These are phyloP conservation scores for Luzula sylvatica DNA, from an alignment of 176 grass and related monocot species.

Conservation along the genomic window DNA sequence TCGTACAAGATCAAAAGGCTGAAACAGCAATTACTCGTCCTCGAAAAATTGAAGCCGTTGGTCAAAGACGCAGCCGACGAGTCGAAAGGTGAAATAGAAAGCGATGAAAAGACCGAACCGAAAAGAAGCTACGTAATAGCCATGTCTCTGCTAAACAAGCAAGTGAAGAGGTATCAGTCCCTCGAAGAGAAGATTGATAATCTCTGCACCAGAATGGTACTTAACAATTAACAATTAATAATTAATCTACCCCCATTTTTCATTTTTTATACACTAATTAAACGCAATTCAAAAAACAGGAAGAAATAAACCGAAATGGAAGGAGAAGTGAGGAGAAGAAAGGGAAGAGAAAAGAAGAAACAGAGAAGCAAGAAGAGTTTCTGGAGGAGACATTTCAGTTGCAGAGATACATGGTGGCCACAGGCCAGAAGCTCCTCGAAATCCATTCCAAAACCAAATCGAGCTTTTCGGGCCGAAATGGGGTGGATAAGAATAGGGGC, in stretches of 20 bases:
- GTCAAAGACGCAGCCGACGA: neutral
- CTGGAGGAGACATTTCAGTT: slow-evolving; percentile 83
- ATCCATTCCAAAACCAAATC: slow-evolving; percentile 44
- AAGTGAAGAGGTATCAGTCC: slow-evolving; percentile 69
- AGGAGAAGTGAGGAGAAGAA: slow-evolving; percentile 28
- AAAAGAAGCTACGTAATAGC: slow-evolving; percentile 35
- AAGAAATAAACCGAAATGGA: slow-evolving; percentile 38
- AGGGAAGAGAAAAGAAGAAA: slow-evolving; percentile 29
- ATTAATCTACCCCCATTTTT: neutral
- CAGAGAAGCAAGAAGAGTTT: slow-evolving; percentile 29
- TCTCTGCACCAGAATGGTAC: slow-evolving; percentile 64
- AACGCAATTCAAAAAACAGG: slow-evolving; percentile 12
- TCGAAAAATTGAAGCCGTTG: slow-evolving; percentile 38
- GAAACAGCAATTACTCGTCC: slow-evolving; percentile 55
- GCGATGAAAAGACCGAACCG: slow-evolving; percentile 7
- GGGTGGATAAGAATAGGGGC: slow-evolving; percentile 16
- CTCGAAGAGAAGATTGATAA: slow-evolving; percentile 74
- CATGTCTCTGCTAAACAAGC: slow-evolving; percentile 55
- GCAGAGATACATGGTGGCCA: slow-evolving; percentile 68
- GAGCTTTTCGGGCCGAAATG: slow-evolving; percentile 3
- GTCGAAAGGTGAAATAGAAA: slow-evolving; percentile 13
- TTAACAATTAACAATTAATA: neutral
- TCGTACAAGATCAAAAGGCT: slow-evolving; percentile 97
- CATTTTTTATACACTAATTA: neutral
- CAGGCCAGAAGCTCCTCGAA: slow-evolving; percentile 75